Conservation (phyloP, 768 basidiomycete genomes). For the Botryobasidium botryosum region DNA sequence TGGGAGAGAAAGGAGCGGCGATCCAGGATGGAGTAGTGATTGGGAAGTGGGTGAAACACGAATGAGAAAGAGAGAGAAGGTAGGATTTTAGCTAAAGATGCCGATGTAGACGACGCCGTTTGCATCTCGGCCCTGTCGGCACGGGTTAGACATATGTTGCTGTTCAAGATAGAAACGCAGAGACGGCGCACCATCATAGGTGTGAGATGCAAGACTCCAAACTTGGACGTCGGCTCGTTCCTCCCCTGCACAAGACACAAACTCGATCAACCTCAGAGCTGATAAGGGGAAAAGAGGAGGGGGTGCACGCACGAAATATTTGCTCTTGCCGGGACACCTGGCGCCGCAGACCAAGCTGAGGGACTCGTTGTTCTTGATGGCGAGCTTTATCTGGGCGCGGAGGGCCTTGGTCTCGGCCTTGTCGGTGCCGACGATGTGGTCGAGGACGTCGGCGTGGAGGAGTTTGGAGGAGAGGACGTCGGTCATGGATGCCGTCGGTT, state of each 20-base stretch:
- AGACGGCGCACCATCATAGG: not conserved
- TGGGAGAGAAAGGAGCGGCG: no score
- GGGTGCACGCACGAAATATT: not conserved
- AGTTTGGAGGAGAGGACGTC: not conserved
- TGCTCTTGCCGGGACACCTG: not conserved
- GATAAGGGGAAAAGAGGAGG: not conserved
- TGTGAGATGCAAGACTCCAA: not conserved
- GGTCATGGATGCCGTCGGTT: no score
- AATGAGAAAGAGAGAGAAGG: no score
- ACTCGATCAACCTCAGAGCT: not conserved
- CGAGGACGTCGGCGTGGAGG: not conserved
- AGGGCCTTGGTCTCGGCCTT: not conserved
- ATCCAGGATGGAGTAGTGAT: no score
- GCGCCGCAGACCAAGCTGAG: not conserved
- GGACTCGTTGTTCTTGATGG: not conserved
- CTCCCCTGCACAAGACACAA: not conserved
- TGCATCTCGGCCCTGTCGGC: not conserved
- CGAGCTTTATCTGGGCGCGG: not conserved
- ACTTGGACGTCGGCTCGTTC: not conserved
- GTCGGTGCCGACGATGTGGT: not conserved
- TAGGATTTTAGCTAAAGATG: constrained; percentile 3
- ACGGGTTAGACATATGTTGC: no score
- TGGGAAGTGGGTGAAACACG: no score
- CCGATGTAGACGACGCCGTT: constrained; percentile 1
- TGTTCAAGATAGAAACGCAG: no score